Evolutionary conservation across 257 asterid species (phyloP).

Genomic region (Solanum tacnaense): DNA sequence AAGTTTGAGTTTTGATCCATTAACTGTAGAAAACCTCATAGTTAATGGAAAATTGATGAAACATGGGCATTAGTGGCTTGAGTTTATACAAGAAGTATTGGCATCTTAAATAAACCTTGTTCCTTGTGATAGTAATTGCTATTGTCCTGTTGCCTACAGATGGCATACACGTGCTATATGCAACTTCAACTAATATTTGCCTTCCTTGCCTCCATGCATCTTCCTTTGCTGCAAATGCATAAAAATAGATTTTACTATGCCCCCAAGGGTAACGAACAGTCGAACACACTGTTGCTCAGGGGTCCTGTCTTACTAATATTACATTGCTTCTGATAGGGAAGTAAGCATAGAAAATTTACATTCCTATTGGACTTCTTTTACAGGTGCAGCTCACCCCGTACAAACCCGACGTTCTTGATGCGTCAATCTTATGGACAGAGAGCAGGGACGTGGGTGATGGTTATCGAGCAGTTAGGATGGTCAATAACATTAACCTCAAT

Average conservation of each 20-base stretch:
- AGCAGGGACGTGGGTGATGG: slow-evolving; percentile 80
- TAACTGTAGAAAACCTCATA: neutral
- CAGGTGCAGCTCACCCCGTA: slow-evolving; percentile 40
- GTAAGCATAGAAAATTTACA: neutral
- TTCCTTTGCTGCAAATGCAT: neutral
- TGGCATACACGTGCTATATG: neutral
- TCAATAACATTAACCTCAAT: slow-evolving; percentile 63
- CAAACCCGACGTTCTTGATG: slow-evolving; percentile 60
- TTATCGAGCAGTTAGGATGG: slow-evolving; percentile 71
- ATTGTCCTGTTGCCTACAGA: neutral
- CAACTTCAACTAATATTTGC: neutral
- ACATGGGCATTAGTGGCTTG: neutral
- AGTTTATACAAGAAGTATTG: neutral
- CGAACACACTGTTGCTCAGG: neutral
- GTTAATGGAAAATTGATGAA: neutral
- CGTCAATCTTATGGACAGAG: slow-evolving; percentile 79
- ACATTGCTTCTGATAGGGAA: neutral
- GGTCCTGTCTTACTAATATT: neutral
- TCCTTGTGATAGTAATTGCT: neutral
- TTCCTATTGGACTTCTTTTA: neutral
- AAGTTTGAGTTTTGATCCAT: neutral
- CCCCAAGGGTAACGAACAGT: neutral
- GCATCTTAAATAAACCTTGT: neutral
- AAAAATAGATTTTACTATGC: neutral
- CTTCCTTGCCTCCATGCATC: neutral